Base-by-base conservation (phyloP, 257 asterid species). In the Voacanga thouarsii region DNA sequence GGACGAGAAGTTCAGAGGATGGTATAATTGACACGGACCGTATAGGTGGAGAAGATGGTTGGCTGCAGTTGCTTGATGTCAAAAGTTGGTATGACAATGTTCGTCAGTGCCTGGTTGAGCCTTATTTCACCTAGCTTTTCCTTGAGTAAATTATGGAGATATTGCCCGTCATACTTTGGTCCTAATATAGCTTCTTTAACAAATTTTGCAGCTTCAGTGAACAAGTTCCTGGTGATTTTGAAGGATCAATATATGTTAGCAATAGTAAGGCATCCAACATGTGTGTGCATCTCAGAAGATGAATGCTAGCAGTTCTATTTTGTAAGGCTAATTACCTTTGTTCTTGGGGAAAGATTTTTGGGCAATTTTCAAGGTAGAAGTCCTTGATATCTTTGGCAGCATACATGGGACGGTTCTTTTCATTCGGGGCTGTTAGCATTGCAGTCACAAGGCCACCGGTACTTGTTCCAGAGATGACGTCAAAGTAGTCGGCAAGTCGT, bases 401-500 rank as follows among this genome's bases (percentile, higher is more conserved):
- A 59, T 43, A 88, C 43, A 87, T 47, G 5, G 95, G 91, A 16
- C 95, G 90, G 12, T 82, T 72, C 26, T 84, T 87, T 21, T 76
- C 49, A 50, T 84, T 77, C 0, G 96, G 96, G 9, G 93, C 87
- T 1, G 93, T 65, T 21, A 89, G 23, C 96, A 90, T 89, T 19
- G 93, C 89, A 0, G 93, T 84, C 24, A 90, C 85, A 0, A 90
- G 79, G 5, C 96, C 96, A 9, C 96, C 96, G 0, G 96, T 90
- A 81, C 96, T 90, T 7, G 96, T 90, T 72, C 93, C 96, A 1
- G 96, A 86, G 1, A 90, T 83, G 11, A 90, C 90, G 26, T 90
- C 96, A 23, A 90, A 90, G 77, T 90, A 90, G 77, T 90, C 92
- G 23, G 89, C 93, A 0, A 90, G 72, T 75, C 92, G 80, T 11